Evolutionary conservation across 2,329 filamentous ascomycete species (phyloP), one percentile per base, ranked within the genome.

Genomic region (Penicillium sp.): DNA sequence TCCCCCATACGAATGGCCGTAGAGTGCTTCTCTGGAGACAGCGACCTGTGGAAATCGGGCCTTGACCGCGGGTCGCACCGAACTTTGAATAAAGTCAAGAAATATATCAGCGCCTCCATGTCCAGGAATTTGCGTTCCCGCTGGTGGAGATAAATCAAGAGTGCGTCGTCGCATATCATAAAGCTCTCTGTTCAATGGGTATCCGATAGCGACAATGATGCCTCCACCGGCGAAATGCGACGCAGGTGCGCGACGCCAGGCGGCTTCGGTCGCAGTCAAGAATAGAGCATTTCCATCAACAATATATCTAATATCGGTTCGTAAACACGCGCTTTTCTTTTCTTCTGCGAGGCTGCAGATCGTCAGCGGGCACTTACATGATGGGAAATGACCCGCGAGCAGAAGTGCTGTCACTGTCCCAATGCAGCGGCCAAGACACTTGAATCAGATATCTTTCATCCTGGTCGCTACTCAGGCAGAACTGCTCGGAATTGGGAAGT

Each of bases 1-100:
- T 0, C 80, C 81, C 0, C 80, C 80, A 27, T 79, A 81, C 0
- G 80, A 83, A 58, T 83, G 81, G 0, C 80, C 81, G 49, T 75
- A 81, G 0, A 83, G 71, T 0, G 77, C 81, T 58, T 79, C 79
- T 21, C 76, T 71, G 0, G 71, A 68, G 13, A 75, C 17, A 5
- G 37, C 45, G 35, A 49, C 25, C 8, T 45, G 41, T 19, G 61
- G 59, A 31, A 59, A 61, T 4, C 56, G 43, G 19, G 51, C 33
- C 25, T 50, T 49, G 23, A 63, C 50, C 3, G 50, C 40, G 1
- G 61, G 54, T 10, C 52, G 49, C 3, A 63, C 59, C 25, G 37
- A 29, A 1, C 47, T 45, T 49, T 53, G 45, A 38, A 63, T 63
- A 23, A 63, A 63, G 40, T 58, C 57, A 15, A 63, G 46, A 13